Evolutionary conservation across 345 rosid genomes (phyloP), one percentile per base, ranked within the genome.

Genomic region (Gossypium sturtianum): DNA sequence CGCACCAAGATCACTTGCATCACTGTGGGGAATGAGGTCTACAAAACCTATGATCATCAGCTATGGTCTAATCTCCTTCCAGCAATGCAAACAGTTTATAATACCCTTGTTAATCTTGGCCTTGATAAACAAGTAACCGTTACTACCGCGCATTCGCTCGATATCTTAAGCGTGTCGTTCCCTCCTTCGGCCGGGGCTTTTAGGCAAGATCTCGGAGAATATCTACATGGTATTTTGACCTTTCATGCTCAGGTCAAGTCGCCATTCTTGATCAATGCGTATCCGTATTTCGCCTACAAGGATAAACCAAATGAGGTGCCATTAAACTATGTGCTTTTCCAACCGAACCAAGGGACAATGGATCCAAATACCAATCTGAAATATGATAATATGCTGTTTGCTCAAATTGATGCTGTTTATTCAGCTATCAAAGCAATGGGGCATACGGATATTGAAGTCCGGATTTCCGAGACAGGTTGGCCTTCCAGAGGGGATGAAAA

Each of bases 401-500:
- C 99, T 74, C 99, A 95, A 76, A 71, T 95, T 41, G 99, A 95
- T 59, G 97, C 97, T 38, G 90, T 95, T 56, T 91, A 93, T 69
- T 77, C 90, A 0, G 99, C 99, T 1, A 93, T 95, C 22, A 84
- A 82, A 58, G 84, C 90, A 9, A 62, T 91, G 89, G 99, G 99
- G 1, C 91, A 88, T 59, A 78, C 84, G 0, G 89, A 90, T 67
- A 63, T 93, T 11, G 86, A 83, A 71, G 93, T 93, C 2, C 74
- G 80, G 86, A 74, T 96, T 34, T 93, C 99, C 1, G 99, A 96
- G 81, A 96, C 99, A 10, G 99, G 99, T 1, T 96, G 99, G 99
- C 99, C 99, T 0, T 96, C 99, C 0, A 87, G 77, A 72, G 99
- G 98, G 10, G 97, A 93, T 29, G 82, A 76, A 9, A 74, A 78